Base-by-base conservation (phyloP, 257 asterid genomes). In the Galeopsis tetrahit region DNA sequence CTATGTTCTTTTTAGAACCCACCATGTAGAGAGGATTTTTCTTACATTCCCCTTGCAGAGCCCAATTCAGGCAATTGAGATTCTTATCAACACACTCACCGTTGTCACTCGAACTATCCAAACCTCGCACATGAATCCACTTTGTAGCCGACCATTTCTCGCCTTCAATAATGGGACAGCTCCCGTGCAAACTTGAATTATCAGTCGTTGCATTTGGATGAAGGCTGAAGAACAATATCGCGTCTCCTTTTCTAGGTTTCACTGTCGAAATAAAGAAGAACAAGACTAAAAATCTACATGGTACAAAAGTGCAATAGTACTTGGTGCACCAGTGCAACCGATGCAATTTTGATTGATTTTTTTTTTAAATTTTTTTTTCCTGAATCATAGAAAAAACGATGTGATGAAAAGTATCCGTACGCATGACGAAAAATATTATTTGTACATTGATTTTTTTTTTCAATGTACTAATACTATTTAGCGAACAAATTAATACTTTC, bases 61-160 rank as follows among this genome's bases (percentile, higher is more conserved):
- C 90, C 90, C 90, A 85, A 11, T 40, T 74, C 2, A 67, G 21
- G 64, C 90, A 85, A 3, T 71, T 70, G 39, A 70, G 76, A 39
- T 77, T 75, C 75, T 65, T 66, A 36, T 85, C 90, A 1, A 36
- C 77, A 39, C 89, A 85, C 13, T 59, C 81, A 31, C 53, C 21
- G 33, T 1, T 7, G 7, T 38, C 31, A 0, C 44, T 6, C 53
- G 34, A 7, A 3, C 11, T 33, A 7, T 77, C 79, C 8, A 78
- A 72, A 2, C 78, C 67, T 48, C 86, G 71, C 11, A 79, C 86
- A 33, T 81, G 86, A 55, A 81, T 79, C 88, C 88, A 84, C 77
- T 81, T 79, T 43, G 88, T 84, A 1, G 88, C 86, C 0, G 84
- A 81, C 86, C 88, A 84, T 14, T 81, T 84, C 62, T 81, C 84